Evolutionary conservation across 306 rosid species (phyloP).

Genomic region (Vachellia collinsii): DNA sequence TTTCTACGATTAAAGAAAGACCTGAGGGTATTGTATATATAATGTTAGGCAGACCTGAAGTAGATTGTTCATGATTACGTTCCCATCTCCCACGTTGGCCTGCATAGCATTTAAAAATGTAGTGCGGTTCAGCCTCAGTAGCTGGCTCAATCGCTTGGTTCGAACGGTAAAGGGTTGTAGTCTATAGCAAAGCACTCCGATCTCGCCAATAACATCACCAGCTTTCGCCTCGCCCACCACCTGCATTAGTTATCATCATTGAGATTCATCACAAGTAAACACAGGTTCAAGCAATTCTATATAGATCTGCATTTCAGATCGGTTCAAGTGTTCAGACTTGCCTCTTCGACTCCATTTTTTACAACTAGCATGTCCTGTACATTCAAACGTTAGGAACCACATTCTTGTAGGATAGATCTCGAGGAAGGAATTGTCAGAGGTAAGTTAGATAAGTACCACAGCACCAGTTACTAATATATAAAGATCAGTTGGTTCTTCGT

Average conservation of each 20-base stretch:
- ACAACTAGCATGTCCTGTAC: constrained; percentile 71
- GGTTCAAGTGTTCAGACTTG: constrained; percentile 39
- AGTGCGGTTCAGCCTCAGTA: constrained; percentile 79
- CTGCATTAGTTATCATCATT: constrained; percentile 46
- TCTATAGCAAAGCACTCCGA: constrained; percentile 90
- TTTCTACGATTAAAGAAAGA: not conserved
- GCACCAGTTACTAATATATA: constrained; percentile 86
- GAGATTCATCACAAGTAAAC: not conserved
- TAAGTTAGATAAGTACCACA: constrained; percentile 59
- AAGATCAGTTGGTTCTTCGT: constrained; percentile 96
- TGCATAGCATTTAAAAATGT: constrained; percentile 76
- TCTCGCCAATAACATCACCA: constrained; percentile 85
- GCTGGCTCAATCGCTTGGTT: constrained; percentile 81
- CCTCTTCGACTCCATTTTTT: constrained; percentile 81
- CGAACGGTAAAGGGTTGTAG: constrained; percentile 88
- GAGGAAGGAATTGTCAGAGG: constrained; percentile 4
- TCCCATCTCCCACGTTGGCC: constrained; percentile 90
- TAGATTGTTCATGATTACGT: constrained; percentile 88
- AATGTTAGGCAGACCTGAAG: constrained; percentile 67
- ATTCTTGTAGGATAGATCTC: not conserved
- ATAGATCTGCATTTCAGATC: not conserved
- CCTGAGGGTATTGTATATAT: not conserved
- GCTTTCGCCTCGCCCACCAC: constrained; percentile 75
- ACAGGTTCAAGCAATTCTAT: not conserved
- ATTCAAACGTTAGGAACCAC: constrained; percentile 38